A percentile compares a stretch with the other conserved stretches of the same genome.
phyloP scores from a whole-genome alignment of 257 asterid species.

The Fraxinus excelsior region DNA sequence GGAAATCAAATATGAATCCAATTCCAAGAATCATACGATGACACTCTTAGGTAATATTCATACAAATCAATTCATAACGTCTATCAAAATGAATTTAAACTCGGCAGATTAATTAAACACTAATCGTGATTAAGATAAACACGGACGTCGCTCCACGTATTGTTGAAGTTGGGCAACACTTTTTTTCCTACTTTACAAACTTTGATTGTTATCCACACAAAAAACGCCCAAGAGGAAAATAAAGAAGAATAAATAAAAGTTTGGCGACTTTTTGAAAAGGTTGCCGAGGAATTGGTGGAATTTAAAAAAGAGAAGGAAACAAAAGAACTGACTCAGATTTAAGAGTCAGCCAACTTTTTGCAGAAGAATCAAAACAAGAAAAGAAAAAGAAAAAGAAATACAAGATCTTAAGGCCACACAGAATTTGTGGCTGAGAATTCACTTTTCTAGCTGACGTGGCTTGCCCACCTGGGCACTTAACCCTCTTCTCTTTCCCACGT shows the following conservation, averaged over 20 bases:
- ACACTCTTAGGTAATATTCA: neutral
- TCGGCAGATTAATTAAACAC: neutral
- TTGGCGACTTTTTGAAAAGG: slow-evolving; percentile 41
- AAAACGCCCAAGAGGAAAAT: neutral
- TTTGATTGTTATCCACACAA: slow-evolving; percentile 43
- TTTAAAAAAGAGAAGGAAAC: neutral
- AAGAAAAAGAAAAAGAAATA: slow-evolving; percentile 28
- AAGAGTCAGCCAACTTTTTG: slow-evolving; percentile 49
- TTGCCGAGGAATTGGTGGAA: slow-evolving; percentile 27
- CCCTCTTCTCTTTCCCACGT: slow-evolving; percentile 33
- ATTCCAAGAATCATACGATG: slow-evolving; percentile 8
- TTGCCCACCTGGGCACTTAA: slow-evolving; percentile 32
- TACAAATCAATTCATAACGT: neutral
- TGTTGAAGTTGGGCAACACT: slow-evolving; percentile 22
- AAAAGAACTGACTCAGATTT: slow-evolving; percentile 54
- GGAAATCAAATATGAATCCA: slow-evolving; percentile 5
- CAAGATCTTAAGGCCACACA: slow-evolving; percentile 68
- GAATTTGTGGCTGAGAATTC: slow-evolving; percentile 68
- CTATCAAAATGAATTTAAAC: neutral
- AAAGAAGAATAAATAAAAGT: slow-evolving; percentile 26
- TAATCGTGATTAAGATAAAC: neutral
- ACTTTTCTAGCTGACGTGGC: slow-evolving; percentile 58
- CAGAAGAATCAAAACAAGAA: slow-evolving; percentile 44
- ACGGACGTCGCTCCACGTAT: slow-evolving; percentile 18
- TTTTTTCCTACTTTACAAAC: slow-evolving; percentile 24